Evolutionary conservation across 164 flowering plant genomes (phyloP).

Genomic region (Stephania yunnanensis): DNA sequence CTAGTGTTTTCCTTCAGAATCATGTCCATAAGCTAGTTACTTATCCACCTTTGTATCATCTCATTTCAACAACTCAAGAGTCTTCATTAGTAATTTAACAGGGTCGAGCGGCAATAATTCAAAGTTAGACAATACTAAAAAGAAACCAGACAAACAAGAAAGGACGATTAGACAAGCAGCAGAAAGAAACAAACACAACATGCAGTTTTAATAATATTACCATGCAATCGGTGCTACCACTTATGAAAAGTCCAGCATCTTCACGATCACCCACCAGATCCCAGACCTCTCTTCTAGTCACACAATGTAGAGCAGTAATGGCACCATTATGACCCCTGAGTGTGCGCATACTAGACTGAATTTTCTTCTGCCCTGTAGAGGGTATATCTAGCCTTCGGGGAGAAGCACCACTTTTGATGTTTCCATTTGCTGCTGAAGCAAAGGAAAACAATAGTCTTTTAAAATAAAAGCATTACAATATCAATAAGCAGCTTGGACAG

Average conservation of each 20-base stretch:
- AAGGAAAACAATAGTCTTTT: not conserved
- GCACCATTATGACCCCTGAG: conserved; percentile 95
- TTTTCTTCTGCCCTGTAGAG: conserved; percentile 61
- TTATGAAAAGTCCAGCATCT: conserved; percentile 96
- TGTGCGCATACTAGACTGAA: conserved; percentile 61
- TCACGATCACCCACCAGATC: conserved; percentile 99
- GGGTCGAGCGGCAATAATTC: not conserved
- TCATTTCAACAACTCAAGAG: not conserved
- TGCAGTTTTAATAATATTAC: conserved; percentile 30
- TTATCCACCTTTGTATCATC: not conserved
- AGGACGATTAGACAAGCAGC: not conserved
- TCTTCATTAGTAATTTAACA: not conserved
- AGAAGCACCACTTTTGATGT: conserved; percentile 30
- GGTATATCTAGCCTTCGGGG: conserved; percentile 55
- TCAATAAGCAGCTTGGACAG: not conserved
- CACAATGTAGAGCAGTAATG: conserved; percentile 90
- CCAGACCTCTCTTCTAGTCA: conserved; percentile 97
- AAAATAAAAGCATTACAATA: not conserved
- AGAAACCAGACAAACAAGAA: not conserved
- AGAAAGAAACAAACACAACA: not conserved
- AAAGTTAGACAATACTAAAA: not conserved
- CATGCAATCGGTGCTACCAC: conserved; percentile 94
- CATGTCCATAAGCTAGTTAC: not conserved
- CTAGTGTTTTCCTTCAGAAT: not conserved
- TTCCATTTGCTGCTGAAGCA: conserved; percentile 49